A percentile compares a stretch with the other conserved stretches of the same genome.
Evolutionary conservation across 2,329 filamentous ascomycete species (phyloP).

Genomic region (Exophiala viscosa): DNA sequence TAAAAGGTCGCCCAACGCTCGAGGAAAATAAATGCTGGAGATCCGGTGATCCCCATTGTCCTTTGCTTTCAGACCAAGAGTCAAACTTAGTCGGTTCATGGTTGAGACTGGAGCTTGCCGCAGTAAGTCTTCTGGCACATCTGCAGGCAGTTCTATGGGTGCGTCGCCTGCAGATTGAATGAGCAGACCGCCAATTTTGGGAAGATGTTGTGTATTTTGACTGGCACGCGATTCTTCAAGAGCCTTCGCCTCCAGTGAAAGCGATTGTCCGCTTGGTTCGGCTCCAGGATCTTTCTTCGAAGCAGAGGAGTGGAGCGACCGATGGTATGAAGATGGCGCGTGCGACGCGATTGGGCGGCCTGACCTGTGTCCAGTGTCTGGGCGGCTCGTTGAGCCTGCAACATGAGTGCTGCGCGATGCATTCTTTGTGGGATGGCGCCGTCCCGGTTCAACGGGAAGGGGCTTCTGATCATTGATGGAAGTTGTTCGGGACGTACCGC

Average conservation of each 20-base stretch:
- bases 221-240: conserved; percentile 2
- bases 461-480: conserved; percentile 15
- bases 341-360: conserved; percentile 14
- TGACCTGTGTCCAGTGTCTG: conserved; percentile 17
- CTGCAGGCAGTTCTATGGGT: conserved; percentile 26
- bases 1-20: conserved; percentile 19
- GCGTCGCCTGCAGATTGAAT: conserved; percentile 8
- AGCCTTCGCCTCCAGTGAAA: conserved; percentile 1
- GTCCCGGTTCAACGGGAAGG: conserved; percentile 18
- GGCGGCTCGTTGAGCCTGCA: conserved; percentile 12
- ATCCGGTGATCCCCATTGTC: conserved; percentile 20
- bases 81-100: conserved; percentile 26
- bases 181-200: conserved; percentile 4
- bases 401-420: conserved; percentile 21
- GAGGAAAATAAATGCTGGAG: conserved; percentile 25
- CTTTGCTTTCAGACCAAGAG: conserved; percentile 19
- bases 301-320: conserved; percentile 8
- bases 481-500: conserved; percentile 6
- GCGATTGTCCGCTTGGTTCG: neutral
- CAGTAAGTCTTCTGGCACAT: conserved; percentile 25
- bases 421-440: conserved; percentile 8
- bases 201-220: conserved; percentile 1
- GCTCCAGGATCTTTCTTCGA: conserved; percentile 1
- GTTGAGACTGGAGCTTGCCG: conserved; percentile 26
- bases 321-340: conserved; percentile 5